Percentiles rank a stretch among this genome's conserved stretches.
phyloP scores from a whole-genome alignment of 148 eudicot genomes.

The Salicornia ramosissima region DNA sequence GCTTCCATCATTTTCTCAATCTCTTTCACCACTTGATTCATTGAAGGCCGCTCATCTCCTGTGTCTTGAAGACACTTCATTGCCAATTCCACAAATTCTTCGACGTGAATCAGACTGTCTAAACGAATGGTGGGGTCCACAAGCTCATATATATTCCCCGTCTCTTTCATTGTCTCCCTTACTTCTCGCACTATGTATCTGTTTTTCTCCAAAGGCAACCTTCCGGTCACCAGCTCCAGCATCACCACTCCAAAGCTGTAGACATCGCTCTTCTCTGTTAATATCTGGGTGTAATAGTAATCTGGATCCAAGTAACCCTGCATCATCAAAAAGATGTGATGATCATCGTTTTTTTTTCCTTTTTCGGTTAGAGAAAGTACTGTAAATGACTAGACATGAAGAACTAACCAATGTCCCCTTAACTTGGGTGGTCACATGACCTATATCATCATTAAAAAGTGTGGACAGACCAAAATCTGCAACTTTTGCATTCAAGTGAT shows the following conservation, averaged over 20 bases:
- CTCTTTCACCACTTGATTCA: slow-evolving; percentile 63
- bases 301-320: slow-evolving; percentile 77
- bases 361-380: background rate
- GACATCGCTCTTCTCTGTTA: slow-evolving; percentile 63
- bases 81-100: slow-evolving; percentile 49
- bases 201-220: slow-evolving; percentile 48
- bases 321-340: slow-evolving; percentile 4
- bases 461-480: slow-evolving; percentile 91
- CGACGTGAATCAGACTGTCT: slow-evolving; percentile 35
- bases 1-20: slow-evolving; percentile 50
- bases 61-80: slow-evolving; percentile 51
- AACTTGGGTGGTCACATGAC: slow-evolving; percentile 84
- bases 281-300: slow-evolving; percentile 53
- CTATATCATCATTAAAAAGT: slow-evolving; percentile 46
- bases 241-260: slow-evolving; percentile 56
- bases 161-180: slow-evolving; percentile 35
- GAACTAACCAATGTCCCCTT: slow-evolving; percentile 85
- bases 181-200: slow-evolving; percentile 54
- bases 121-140: slow-evolving; percentile 38
- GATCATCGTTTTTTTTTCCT: background rate
- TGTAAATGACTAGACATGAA: background rate
- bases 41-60: slow-evolving; percentile 49
- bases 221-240: slow-evolving; percentile 59
- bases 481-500: slow-evolving; percentile 72
- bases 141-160: slow-evolving; percentile 35